A percentile compares a stretch with the other conserved stretches of the same genome.
Evolutionary conservation across 2,329 filamentous ascomycete genomes (phyloP).

Genomic region (Chrysoporthe deuterocubensis): DNA sequence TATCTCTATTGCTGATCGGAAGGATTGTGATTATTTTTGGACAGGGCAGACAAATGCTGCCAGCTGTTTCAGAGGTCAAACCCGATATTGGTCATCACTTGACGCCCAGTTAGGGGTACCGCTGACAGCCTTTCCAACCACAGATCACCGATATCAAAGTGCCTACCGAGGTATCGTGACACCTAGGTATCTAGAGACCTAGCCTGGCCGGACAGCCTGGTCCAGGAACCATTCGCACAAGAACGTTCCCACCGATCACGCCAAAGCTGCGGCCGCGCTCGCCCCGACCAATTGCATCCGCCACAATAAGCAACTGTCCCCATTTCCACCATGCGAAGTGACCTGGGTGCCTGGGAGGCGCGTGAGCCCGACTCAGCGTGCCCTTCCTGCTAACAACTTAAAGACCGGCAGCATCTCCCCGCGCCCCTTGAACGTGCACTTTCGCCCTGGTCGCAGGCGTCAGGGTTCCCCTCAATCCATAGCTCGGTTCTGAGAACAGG

Average conservation of each 20-base stretch:
- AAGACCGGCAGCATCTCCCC: neutral
- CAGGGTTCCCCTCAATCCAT: neutral
- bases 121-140: slow-evolving; percentile 20
- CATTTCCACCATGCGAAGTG: neutral
- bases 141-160: slow-evolving; percentile 16
- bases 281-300: neutral
- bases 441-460: neutral
- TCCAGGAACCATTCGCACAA: neutral
- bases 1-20: neutral
- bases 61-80: slow-evolving; percentile 28
- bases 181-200: neutral
- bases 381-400: neutral
- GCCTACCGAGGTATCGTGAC: neutral
- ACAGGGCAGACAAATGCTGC: slow-evolving; percentile 16
- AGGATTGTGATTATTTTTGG: slow-evolving; percentile 15
- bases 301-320: slow-evolving; percentile 3
- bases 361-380: too few species aligned
- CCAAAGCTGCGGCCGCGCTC: neutral
- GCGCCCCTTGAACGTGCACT: neutral
- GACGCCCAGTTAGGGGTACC: slow-evolving; percentile 18
- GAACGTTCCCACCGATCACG: neutral
- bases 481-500: neutral
- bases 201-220: neutral
- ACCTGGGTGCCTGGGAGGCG: neutral
- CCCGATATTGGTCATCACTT: slow-evolving; percentile 24